Evolutionary conservation across 495 filamentous ascomycete genomes (phyloP).

Genomic region (Articulospora tetracladia): DNA sequence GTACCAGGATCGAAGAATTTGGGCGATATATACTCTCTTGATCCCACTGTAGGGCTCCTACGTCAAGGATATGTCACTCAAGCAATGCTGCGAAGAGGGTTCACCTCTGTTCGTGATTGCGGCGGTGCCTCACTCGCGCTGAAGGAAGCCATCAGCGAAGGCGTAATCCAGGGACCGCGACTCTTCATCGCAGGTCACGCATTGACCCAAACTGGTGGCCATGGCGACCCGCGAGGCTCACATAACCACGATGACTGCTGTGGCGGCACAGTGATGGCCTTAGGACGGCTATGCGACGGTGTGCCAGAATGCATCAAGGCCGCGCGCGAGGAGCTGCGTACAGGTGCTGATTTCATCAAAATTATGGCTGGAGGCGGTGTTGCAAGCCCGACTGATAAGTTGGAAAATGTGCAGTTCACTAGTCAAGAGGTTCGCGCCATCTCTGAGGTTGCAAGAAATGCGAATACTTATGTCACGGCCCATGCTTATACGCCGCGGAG

Average conservation of each 20-base stretch:
- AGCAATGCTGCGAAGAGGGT: constrained; percentile 49
- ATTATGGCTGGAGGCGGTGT: constrained; percentile 55
- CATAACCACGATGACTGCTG: constrained; percentile 40
- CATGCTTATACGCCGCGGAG: constrained; percentile 50
- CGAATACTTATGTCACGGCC: constrained; percentile 49
- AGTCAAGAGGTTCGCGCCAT: constrained; percentile 49
- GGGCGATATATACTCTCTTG: constrained; percentile 24
- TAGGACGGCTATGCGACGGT: constrained; percentile 45
- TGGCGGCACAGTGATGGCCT: constrained; percentile 31
- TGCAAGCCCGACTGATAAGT: constrained; percentile 43
- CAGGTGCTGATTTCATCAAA: constrained; percentile 53
- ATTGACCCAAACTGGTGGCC: constrained; percentile 50
- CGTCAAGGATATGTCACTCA: constrained; percentile 42
- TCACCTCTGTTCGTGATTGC: constrained; percentile 49
- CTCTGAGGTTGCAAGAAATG: constrained; percentile 38
- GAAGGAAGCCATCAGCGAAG: constrained; percentile 47
- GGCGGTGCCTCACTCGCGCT: constrained; percentile 47
- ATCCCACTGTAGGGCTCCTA: constrained; percentile 36
- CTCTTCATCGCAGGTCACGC: constrained; percentile 36
- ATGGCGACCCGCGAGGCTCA: constrained; percentile 41
- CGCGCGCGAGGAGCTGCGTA: constrained; percentile 47
- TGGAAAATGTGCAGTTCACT: constrained; percentile 50
- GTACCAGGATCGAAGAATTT: constrained; percentile 13
- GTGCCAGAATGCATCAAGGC: constrained; percentile 45
- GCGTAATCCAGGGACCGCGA: constrained; percentile 41